These are phyloP conservation scores for Ceratocystiopsis brevicomis DNA, from an alignment of 2,329 filamentous ascomycete genomes.

Conservation along the genomic window DNA sequence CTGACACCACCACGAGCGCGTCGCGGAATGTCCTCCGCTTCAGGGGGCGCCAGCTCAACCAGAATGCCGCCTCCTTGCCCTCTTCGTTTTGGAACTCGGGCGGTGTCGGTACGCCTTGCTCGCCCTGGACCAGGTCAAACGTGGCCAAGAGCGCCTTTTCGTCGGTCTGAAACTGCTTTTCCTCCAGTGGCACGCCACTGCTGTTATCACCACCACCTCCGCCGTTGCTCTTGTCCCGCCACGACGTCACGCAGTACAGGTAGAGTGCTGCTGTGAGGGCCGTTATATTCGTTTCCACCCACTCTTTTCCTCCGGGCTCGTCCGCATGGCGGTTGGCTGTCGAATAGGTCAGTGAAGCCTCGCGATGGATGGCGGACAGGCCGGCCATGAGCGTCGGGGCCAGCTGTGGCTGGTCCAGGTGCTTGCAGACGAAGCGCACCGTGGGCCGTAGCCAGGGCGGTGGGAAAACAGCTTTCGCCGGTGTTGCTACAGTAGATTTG, in stretches of 20 bases:
- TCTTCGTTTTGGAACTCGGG: background rate
- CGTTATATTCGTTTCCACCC: conserved; percentile 29
- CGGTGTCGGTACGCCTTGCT: conserved; percentile 6
- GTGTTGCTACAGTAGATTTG: conserved; percentile 7
- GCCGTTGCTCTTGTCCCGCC: conserved; percentile 1
- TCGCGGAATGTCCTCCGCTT: conserved; percentile 37
- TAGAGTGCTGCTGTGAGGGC: conserved; percentile 41
- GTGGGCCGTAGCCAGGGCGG: conserved; percentile 52
- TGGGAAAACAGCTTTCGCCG: conserved; percentile 12
- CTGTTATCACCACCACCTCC: background rate
- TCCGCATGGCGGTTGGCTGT: background rate
- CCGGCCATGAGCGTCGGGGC: conserved; percentile 59
- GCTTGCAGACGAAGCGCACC: conserved; percentile 45
- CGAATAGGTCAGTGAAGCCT: background rate
- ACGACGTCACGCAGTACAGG: conserved; percentile 34
- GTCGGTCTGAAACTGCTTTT: conserved; percentile 25
- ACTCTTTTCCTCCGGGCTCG: conserved; percentile 9
- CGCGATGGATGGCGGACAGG: conserved; percentile 35
- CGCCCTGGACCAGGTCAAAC: conserved; percentile 13
- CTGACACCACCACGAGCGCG: conserved; percentile 39
- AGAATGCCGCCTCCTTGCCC: conserved; percentile 20
- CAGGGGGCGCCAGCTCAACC: conserved; percentile 32
- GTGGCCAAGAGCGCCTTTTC: conserved; percentile 28
- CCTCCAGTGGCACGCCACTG: conserved; percentile 9
- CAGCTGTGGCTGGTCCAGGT: conserved; percentile 39